These are phyloP conservation scores for Starmerella vitae DNA, from an alignment of 805 yeast species.

Conservation along the genomic window DNA sequence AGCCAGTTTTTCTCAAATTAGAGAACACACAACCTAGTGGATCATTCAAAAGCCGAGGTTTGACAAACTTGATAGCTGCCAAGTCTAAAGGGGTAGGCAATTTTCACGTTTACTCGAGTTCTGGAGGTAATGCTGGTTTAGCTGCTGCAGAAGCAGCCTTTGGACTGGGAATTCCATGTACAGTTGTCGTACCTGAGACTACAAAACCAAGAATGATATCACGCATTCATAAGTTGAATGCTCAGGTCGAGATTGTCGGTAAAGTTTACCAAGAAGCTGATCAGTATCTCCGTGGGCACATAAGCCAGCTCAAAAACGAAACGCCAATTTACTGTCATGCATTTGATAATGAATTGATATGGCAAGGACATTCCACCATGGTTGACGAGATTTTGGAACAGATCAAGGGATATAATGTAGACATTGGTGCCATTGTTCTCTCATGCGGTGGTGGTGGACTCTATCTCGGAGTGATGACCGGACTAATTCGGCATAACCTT, in stretches of 20 bases:
- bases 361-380: conserved; percentile 92
- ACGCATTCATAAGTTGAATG: conserved; percentile 36
- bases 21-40: conserved; percentile 85
- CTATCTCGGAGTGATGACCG: conserved; percentile 74
- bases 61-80: conserved; percentile 10
- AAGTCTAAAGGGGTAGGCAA: conserved; percentile 25
- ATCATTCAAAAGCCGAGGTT: conserved; percentile 60
- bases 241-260: conserved; percentile 46
- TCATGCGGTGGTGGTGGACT: conserved; percentile 97
- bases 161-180: conserved; percentile 40
- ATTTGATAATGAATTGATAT: conserved; percentile 80
- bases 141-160: conserved; percentile 87
- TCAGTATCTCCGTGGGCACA: conserved; percentile 59
- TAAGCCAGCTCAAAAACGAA: conserved; percentile 45
- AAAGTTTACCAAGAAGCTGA: conserved; percentile 66
- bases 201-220: conserved; percentile 36
- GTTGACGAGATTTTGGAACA: conserved; percentile 81
- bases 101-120: conserved; percentile 55
- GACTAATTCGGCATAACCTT: conserved; percentile 48
- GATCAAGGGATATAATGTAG: conserved; percentile 40
- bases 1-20: conserved; percentile 63
- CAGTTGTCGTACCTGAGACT: conserved; percentile 47
- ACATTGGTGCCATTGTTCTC: conserved; percentile 69
- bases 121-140: conserved; percentile 96
- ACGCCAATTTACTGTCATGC: conserved; percentile 86